Conservation (phyloP, 1,139 yeast genomes). For the Scheffersomyces titani region DNA sequence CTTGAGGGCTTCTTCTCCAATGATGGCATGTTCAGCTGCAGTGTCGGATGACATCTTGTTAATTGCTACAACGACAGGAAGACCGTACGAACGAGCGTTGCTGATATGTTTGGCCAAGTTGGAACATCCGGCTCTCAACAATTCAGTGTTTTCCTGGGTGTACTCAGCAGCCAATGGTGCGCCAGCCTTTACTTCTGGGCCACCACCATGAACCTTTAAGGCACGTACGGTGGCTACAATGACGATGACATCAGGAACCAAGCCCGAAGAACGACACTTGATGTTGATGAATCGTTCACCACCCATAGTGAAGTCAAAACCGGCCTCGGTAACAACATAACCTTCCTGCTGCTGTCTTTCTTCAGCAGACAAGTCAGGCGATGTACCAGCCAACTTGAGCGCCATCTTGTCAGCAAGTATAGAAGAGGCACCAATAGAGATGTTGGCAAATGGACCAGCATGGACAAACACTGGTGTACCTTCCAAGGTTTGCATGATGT, state of each 20-base stretch:
- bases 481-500: conserved; percentile 95
- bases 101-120: conserved; percentile 90
- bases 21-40: conserved; percentile 78
- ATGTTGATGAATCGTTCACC: conserved; percentile 97
- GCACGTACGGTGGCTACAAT: conserved; percentile 98
- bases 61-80: conserved; percentile 95
- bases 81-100: conserved; percentile 83
- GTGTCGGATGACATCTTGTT: conserved; percentile 89
- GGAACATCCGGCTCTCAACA: conserved; percentile 81
- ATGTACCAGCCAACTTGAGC: conserved; percentile 82
- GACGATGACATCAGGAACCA: conserved; percentile 88
- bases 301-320: conserved; percentile 99
- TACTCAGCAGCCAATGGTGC: conserved; percentile 86
- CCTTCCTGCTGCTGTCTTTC: conserved; percentile 70
- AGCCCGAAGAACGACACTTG: conserved; percentile 92
- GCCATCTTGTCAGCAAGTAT: conserved; percentile 96
- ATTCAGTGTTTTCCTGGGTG: conserved; percentile 80
- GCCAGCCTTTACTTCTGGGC: conserved; percentile 97
- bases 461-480: conserved; percentile 98
- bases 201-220: conserved; percentile 96
- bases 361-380: conserved; percentile 47
- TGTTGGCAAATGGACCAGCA: conserved; percentile 98
- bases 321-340: conserved; percentile 95
- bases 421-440: conserved; percentile 95
- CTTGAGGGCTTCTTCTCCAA: conserved; percentile 77